Evolutionary conservation across 129 eudicot species (phyloP).

Genomic region (Helianthus tuberosus): DNA sequence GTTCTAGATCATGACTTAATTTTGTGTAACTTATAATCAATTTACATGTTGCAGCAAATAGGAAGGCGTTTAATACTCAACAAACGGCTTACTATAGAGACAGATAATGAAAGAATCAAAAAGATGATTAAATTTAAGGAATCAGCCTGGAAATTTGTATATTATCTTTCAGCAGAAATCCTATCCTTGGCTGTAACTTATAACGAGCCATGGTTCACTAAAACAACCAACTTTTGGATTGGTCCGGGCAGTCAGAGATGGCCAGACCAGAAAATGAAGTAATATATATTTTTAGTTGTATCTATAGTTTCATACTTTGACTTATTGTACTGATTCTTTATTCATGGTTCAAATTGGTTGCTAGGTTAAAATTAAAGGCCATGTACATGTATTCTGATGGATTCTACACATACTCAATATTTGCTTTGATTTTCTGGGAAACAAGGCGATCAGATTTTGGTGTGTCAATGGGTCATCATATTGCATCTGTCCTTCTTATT

Average conservation of each 20-base stretch:
- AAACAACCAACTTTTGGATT: slow-evolving; percentile 63
- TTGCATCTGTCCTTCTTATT: slow-evolving; percentile 69
- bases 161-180: slow-evolving; percentile 84
- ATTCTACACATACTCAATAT: slow-evolving; percentile 79
- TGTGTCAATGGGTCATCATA: slow-evolving; percentile 93
- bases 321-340: neutral
- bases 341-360: slow-evolving; percentile 5
- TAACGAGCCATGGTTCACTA: slow-evolving; percentile 87
- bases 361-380: slow-evolving; percentile 78
- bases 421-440: slow-evolving; percentile 90
- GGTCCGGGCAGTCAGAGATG: slow-evolving; percentile 87
- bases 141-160: slow-evolving; percentile 89
- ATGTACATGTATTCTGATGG: slow-evolving; percentile 81
- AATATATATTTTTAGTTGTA: slow-evolving; percentile 6
- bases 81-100: slow-evolving; percentile 41
- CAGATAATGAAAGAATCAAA: slow-evolving; percentile 50
- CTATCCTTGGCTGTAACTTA: slow-evolving; percentile 70
- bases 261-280: slow-evolving; percentile 87
- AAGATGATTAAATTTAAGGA: slow-evolving; percentile 79
- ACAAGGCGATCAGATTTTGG: slow-evolving; percentile 93
- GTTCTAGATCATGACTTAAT: neutral
- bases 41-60: slow-evolving; percentile 54
- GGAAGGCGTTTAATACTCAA: slow-evolving; percentile 59
- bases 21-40: no score
- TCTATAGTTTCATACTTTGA: no score